Evolutionary conservation across 768 basidiomycete species (phyloP).

Genomic region (Xerocomus potaroensis): DNA sequence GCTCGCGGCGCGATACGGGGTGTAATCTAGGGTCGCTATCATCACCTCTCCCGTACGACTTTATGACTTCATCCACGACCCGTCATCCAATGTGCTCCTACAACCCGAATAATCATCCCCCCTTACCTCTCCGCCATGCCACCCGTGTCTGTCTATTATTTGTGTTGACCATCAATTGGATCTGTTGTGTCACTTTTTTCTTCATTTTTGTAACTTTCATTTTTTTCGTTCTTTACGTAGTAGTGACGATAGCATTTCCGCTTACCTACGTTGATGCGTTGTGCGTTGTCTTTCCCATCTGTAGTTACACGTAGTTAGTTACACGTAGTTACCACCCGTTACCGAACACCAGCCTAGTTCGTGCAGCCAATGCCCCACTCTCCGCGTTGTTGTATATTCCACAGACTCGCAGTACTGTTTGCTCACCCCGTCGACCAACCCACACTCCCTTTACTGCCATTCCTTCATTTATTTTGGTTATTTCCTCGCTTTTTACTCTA

Average conservation of each 20-base stretch:
- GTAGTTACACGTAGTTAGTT: slow-evolving; percentile 31
- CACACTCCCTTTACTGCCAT: background rate
- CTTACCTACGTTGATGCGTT: slow-evolving; percentile 15
- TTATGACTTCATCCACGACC: slow-evolving; percentile 16
- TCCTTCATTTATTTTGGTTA: background rate
- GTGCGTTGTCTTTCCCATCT: slow-evolving; percentile 25
- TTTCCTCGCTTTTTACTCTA: background rate
- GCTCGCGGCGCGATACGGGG: slow-evolving; percentile 80
- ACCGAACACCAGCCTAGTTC: slow-evolving; percentile 35
- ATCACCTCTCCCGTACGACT: background rate
- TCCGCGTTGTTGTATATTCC: slow-evolving; percentile 3
- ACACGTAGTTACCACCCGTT: slow-evolving; percentile 24
- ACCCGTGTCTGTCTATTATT: slow-evolving; percentile 21
- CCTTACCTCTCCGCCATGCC: slow-evolving; percentile 18
- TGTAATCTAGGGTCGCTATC: slow-evolving; percentile 41
- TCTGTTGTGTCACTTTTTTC: slow-evolving; percentile 8
- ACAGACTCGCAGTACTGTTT: background rate
- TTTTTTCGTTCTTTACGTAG: slow-evolving; percentile 7
- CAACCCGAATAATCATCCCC: slow-evolving; percentile 8
- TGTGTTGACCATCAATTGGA: slow-evolving; percentile 28
- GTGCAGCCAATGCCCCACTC: slow-evolving; percentile 2
- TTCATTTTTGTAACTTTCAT: background rate
- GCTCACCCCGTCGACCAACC: too few species aligned
- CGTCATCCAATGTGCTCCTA: slow-evolving; percentile 10
- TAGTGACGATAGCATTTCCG: slow-evolving; percentile 26